Base-by-base conservation (phyloP, 345 rosid species). In the Physaria fendleri region DNA sequence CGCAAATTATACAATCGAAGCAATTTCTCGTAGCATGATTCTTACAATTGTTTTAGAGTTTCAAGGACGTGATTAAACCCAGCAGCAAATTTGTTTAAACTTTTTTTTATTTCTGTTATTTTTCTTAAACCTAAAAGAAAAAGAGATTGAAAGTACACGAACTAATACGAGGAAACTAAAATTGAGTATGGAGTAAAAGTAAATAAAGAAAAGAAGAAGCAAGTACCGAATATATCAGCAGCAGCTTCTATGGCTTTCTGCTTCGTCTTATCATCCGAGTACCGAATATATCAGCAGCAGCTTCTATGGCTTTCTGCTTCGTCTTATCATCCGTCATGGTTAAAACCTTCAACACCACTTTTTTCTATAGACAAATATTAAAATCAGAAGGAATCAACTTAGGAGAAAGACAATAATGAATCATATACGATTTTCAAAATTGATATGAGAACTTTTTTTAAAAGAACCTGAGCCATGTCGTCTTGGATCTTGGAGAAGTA, bases 301-400 rank as follows among this genome's bases (percentile, higher is more conserved):
- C 96, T 75, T 79, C 91, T 3, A 92, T 80, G 48, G 96, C 95
- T 65, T 88, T 88, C 76, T 85, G 93, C 78, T 86, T 92, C 4
- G 95, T 84, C 64, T 78, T 92, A 0, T 86, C 97, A 58, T 92
- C 95, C 5, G 93, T 86, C 95, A 92, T 92, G 68, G 95, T 88
- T 72, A 86, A 56, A 22, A 92, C 82, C 83, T 83, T 92, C 49
- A 92, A 33, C 45, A 92, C 86, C 70, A 85, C 76, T 74, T 92
- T 92, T 87, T 13, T 32, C 9, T 80, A 81, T 2, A n/a, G 35
- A 2, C 18, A n/a, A n/a, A n/a, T n/a, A n/a, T n/a, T n/a, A 23
- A 28, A 27, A 47, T 1, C 33, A 5, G 1, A 64, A 30, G 3
- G 30, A 59, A 32, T 1, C 24, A 20, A 8, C 4, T 16, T 51